Percentiles rank a stretch among this genome's conserved stretches.
Conservation (phyloP, 805 yeast species). For the Yarrowia deformans region DNA sequence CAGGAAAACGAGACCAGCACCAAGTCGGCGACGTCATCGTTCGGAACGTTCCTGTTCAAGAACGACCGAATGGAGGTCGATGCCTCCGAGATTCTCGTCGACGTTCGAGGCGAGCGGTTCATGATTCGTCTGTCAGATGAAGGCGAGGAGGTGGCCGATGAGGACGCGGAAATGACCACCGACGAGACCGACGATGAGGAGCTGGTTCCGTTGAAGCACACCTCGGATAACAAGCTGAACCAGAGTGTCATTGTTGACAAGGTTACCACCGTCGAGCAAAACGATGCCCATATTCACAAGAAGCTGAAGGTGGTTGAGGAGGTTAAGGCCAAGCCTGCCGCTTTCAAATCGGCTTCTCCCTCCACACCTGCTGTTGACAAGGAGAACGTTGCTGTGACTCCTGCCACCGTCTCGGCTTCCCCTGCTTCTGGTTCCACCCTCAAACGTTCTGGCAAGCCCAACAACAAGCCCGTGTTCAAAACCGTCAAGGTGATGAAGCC, state of each 20-base stretch:
- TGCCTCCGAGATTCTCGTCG: conserved; percentile 63
- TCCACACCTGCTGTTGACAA: conserved; percentile 5
- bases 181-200: conserved; percentile 55
- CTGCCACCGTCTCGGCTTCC: not conserved
- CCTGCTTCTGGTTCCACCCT: not conserved
- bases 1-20: conserved; percentile 12
- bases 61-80: conserved; percentile 34
- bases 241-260: not conserved
- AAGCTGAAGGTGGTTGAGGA: conserved; percentile 3
- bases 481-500: conserved; percentile 38
- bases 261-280: no score
- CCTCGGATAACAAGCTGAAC: not conserved
- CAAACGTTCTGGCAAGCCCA: conserved; percentile 1
- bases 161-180: conserved; percentile 32
- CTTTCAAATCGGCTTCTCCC: not conserved
- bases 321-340: not conserved
- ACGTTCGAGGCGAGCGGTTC: conserved; percentile 71
- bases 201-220: conserved; percentile 1
- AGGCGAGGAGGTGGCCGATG: conserved; percentile 54
- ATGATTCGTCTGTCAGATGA: conserved; percentile 58
- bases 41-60: conserved; percentile 33
- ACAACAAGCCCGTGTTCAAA: conserved; percentile 24
- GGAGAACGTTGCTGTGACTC: not conserved
- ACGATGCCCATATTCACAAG: not conserved
- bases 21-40: not conserved